phyloP scores from a whole-genome alignment of 2,329 filamentous ascomycete species.

The Penicillium sp. region DNA sequence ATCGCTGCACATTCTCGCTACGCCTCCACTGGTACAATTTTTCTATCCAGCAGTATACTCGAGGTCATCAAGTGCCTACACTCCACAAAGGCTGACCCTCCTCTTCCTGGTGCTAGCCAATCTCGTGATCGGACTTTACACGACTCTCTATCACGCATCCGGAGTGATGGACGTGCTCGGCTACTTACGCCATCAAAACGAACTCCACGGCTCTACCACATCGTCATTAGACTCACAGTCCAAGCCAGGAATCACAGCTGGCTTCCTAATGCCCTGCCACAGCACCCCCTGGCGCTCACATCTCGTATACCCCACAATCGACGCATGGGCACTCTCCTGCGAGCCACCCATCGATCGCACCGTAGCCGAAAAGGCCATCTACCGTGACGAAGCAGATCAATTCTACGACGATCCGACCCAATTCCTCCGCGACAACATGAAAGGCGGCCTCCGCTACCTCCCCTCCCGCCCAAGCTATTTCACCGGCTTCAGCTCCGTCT shows the following conservation, averaged over 20 bases:
- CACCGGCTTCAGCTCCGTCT: slow-evolving; percentile 2
- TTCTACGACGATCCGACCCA: slow-evolving; percentile 71
- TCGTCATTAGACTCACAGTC: slow-evolving; percentile 9
- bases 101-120: slow-evolving; percentile 65
- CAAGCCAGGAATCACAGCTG: slow-evolving; percentile 53
- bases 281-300: slow-evolving; percentile 93
- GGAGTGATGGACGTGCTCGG: slow-evolving; percentile 74
- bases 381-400: slow-evolving; percentile 85
- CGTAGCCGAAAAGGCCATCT: slow-evolving; percentile 61
- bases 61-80: slow-evolving; percentile 30
- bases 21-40: slow-evolving; percentile 65
- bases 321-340: slow-evolving; percentile 84
- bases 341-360: slow-evolving; percentile 78
- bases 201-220: slow-evolving; percentile 44
- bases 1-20: slow-evolving; percentile 77
- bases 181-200: slow-evolving; percentile 75
- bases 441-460: slow-evolving; percentile 36
- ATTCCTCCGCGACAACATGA: slow-evolving; percentile 62
- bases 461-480: slow-evolving; percentile 38
- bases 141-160: slow-evolving; percentile 74
- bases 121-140: slow-evolving; percentile 70
- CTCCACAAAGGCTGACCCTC: slow-evolving; percentile 57
- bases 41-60: slow-evolving; percentile 54
- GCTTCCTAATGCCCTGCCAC: slow-evolving; percentile 95
- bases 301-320: slow-evolving; percentile 71